phyloP scores from a whole-genome alignment of 2,329 filamentous ascomycete genomes.

The Pezicula carpinea region DNA sequence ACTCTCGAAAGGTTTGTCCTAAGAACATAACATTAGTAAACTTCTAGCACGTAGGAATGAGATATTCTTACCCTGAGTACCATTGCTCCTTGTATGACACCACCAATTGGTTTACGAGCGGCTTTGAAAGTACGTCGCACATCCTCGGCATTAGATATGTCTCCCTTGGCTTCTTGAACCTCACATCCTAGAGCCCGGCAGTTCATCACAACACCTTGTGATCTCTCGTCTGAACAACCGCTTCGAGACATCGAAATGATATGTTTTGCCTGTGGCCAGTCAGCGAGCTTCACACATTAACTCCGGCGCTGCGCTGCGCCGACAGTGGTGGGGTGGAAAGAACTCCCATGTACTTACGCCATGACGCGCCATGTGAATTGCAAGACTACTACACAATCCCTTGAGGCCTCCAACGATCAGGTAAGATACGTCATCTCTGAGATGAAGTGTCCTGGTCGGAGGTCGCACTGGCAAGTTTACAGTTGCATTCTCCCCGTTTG shows the following conservation, averaged over 20 bases:
- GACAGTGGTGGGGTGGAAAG: too few species aligned
- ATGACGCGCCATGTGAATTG: slow-evolving; percentile 5
- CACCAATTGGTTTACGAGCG: slow-evolving; percentile 9
- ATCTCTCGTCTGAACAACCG: slow-evolving; percentile 9
- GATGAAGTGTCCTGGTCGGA: slow-evolving; percentile 1
- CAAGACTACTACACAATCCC: slow-evolving; percentile 13
- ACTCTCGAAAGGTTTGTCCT: slow-evolving; percentile 8
- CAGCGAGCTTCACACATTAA: too few species aligned
- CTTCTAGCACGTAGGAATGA: background rate
- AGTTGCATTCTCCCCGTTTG: slow-evolving; percentile 5
- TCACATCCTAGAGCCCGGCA: slow-evolving; percentile 6
- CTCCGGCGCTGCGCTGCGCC: too few species aligned
- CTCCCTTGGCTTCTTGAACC: slow-evolving; percentile 6
- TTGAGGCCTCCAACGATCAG: slow-evolving; percentile 19
- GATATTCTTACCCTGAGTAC: slow-evolving; percentile 18
- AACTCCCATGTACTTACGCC: too few species aligned
- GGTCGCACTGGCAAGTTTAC: slow-evolving; percentile 3
- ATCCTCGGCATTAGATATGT: slow-evolving; percentile 7
- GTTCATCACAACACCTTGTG: slow-evolving; percentile 2
- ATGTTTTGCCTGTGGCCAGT: slow-evolving; percentile 13
- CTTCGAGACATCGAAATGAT: slow-evolving; percentile 10
- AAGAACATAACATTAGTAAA: background rate
- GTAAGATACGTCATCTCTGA: slow-evolving; percentile 13
- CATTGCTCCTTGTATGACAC: slow-evolving; percentile 30
- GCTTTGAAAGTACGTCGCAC: slow-evolving; percentile 6